Evolutionary conservation across 2,329 filamentous ascomycete genomes (phyloP), one percentile per base, ranked within the genome.

Genomic region (Cyphellophora europaea): DNA sequence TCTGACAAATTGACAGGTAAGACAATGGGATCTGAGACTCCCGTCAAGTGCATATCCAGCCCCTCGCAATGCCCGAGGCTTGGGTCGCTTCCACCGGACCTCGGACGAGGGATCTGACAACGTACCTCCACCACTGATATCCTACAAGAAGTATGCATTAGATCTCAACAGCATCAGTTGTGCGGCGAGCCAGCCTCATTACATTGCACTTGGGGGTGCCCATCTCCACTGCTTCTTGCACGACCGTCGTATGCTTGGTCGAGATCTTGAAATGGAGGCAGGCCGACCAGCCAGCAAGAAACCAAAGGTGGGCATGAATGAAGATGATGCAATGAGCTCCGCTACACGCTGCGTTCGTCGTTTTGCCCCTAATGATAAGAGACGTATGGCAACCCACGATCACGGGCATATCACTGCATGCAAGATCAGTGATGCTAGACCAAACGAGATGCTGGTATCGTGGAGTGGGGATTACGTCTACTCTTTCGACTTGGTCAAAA

Each of bases 81-180:
- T 65, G 55, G 53, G 57, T 3, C 45, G 59, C 41, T 38, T 36
- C 25, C 37, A 33, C 32, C 34, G 30, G 16, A 27, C 18, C 6
- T 11, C 25, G 18, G 55, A 59, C 5, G 57, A 64, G 40, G 63
- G 67, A 38, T 60, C 66, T 32, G 65, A 66, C 12, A 69, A 67
- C 46, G 65, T 73, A 2, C 76, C 75, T 4, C 72, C 75, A 4
- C 75, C 77, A 2, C 59, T 82, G 17, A 82, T 82, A 30, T 79
- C 74, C 2, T 81, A 81, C 55, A 77, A 74, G 45, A 65, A 65
- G 14, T 77, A 75, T 47, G 62, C 67, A 28, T 57, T 82, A 13
- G 77, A 81, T 44, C 60, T 82, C 18, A 81, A 81, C 49, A 80
- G 72, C 3, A 78, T 82, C 15, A 81, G 77, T 11, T 81, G 77